Conservation (phyloP, 345 rosid species). For the Acer campestre region DNA sequence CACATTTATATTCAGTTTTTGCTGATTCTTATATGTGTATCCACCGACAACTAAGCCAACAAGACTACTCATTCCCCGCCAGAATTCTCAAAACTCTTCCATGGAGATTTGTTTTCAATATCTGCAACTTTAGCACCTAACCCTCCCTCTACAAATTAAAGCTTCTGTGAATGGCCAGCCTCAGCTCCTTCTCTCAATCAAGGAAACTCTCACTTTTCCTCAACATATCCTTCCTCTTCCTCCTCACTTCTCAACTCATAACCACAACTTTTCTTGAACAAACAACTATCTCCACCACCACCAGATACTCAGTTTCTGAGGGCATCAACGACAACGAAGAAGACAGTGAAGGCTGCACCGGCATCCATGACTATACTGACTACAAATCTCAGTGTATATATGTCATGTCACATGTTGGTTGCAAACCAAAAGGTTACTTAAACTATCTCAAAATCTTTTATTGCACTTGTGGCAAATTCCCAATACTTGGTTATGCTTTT, state of each 20-base stretch:
- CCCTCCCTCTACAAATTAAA: neutral
- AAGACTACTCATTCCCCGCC: constrained; percentile 21
- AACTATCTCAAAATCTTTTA: constrained; percentile 79
- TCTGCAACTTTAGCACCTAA: constrained; percentile 17
- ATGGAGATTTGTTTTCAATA: constrained; percentile 24
- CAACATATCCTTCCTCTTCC: constrained; percentile 52
- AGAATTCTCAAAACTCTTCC: constrained; percentile 11
- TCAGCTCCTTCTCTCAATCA: constrained; percentile 24
- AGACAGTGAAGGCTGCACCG: constrained; percentile 32
- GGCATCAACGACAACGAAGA: neutral
- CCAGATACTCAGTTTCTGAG: constrained; percentile 15
- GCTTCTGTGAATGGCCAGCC: constrained; percentile 43
- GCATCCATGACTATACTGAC: constrained; percentile 47
- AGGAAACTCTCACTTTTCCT: constrained; percentile 47
- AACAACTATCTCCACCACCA: constrained; percentile 6
- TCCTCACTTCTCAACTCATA: constrained; percentile 35
- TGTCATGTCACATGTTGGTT: constrained; percentile 49
- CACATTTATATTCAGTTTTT: constrained; percentile 3
- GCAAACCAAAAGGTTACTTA: constrained; percentile 77
- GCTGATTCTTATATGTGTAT: constrained; percentile 3
- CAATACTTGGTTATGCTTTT: constrained; percentile 47
- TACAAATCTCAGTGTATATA: constrained; percentile 62
- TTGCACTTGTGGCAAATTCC: constrained; percentile 57
- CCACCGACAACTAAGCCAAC: constrained; percentile 13
- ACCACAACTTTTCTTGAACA: constrained; percentile 25